A percentile compares a stretch with the other conserved stretches of the same genome.
Evolutionary conservation across 2,329 filamentous ascomycete genomes (phyloP).

Genomic region (Neofusicoccum kwambonambiense): DNA sequence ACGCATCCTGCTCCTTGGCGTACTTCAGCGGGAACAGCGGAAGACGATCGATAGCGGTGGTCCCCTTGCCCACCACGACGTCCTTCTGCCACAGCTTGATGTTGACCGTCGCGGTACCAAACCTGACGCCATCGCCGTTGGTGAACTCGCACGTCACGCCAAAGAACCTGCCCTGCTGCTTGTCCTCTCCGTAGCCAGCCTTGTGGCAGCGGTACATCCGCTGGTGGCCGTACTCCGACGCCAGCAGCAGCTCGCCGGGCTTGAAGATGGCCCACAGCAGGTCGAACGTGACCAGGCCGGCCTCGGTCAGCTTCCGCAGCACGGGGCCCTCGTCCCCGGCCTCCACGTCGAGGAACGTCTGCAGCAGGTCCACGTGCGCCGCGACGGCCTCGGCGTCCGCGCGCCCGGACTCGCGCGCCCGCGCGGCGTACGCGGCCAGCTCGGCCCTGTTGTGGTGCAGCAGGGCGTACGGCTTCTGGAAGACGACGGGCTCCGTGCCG

Average conservation of each 20-base stretch:
- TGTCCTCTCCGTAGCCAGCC: slow-evolving; percentile 28
- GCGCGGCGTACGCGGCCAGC: slow-evolving; percentile 32
- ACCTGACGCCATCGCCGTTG: slow-evolving; percentile 34
- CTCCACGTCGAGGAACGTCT: slow-evolving; percentile 23
- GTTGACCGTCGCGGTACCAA: slow-evolving; percentile 21
- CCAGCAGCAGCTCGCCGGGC: slow-evolving; percentile 30
- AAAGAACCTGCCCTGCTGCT: slow-evolving; percentile 26
- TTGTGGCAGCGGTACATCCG: slow-evolving; percentile 30
- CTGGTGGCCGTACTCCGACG: slow-evolving; percentile 28
- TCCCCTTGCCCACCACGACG: slow-evolving; percentile 20
- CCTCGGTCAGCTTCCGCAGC: slow-evolving; percentile 19
- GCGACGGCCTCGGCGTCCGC: slow-evolving; percentile 22
- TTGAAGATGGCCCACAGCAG: slow-evolving; percentile 24
- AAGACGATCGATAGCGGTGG: slow-evolving; percentile 15
- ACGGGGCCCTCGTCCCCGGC: slow-evolving; percentile 21
- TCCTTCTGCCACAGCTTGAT: slow-evolving; percentile 20
- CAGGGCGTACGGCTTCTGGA: slow-evolving; percentile 50
- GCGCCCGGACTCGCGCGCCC: slow-evolving; percentile 8
- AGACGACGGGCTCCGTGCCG: slow-evolving; percentile 28
- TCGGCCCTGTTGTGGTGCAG: slow-evolving; percentile 49
- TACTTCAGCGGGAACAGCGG: slow-evolving; percentile 17
- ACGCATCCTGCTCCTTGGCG: slow-evolving; percentile 6
- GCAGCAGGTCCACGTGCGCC: slow-evolving; percentile 26
- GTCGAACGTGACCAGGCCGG: slow-evolving; percentile 22
- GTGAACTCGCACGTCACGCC: slow-evolving; percentile 29